Conservation (phyloP, 202 grass and related monocot genomes). For the Panicum virgatum region DNA sequence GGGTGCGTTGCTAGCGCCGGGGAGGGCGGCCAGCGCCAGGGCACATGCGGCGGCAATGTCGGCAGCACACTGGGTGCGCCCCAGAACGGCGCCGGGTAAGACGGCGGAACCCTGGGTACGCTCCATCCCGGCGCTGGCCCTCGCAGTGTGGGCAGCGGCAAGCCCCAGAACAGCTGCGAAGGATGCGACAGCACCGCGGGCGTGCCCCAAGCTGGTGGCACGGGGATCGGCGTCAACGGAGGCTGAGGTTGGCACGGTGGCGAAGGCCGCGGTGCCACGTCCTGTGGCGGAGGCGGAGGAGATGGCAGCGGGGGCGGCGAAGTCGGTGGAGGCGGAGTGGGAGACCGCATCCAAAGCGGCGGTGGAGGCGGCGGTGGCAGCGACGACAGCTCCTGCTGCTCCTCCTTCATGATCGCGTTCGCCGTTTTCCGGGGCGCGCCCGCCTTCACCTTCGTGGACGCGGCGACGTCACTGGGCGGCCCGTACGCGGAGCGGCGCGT, state of each 20-base stretch:
- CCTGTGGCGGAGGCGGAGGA: background rate
- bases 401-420: conserved; percentile 3
- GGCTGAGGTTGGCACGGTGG: background rate
- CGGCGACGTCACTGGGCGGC: background rate
- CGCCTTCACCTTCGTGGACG: background rate
- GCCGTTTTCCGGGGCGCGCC: background rate
- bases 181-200: background rate
- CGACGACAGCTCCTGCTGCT: background rate
- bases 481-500: conserved; percentile 20
- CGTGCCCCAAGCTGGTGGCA: conserved; percentile 6
- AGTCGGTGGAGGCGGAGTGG: conserved; percentile 8
- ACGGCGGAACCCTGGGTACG: background rate
- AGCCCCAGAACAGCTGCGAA: conserved; percentile 38
- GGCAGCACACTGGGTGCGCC: conserved; percentile 26
- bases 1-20: background rate
- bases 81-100: conserved; percentile 42
- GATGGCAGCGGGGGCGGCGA: conserved; percentile 11
- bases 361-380: conserved; percentile 13
- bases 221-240: background rate
- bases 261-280: background rate
- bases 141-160: conserved; percentile 25
- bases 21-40: conserved; percentile 16
- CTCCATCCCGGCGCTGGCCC: conserved; percentile 28
- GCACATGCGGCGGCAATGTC: conserved; percentile 9
- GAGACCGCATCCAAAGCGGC: background rate